phyloP scores from a whole-genome alignment of 805 yeast genomes.

The Cyberlindnera subsufficiens region DNA sequence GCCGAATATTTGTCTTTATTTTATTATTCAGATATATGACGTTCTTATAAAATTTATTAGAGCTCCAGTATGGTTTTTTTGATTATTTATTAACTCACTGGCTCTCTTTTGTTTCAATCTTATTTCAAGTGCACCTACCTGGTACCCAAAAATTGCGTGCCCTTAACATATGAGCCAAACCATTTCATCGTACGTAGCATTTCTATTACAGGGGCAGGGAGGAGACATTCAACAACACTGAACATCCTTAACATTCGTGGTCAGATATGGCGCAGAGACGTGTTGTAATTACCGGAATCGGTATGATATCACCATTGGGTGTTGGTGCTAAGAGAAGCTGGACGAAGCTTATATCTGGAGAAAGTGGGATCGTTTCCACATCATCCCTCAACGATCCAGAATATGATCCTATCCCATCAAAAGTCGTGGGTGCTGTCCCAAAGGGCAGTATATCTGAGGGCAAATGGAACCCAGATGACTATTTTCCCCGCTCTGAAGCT shows the following conservation, averaged over 20 bases:
- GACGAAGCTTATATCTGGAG: conserved; percentile 42
- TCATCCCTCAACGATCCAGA: conserved; percentile 22
- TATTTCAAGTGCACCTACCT: too few species aligned
- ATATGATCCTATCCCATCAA: conserved; percentile 52
- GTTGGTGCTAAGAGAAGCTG: conserved; percentile 53
- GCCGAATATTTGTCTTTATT: too few species aligned
- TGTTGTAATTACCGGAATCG: conserved; percentile 91
- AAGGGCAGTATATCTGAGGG: conserved; percentile 35
- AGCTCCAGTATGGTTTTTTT: too few species aligned
- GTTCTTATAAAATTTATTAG: too few species aligned
- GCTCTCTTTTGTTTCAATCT: too few species aligned
- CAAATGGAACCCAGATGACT: conserved; percentile 47
- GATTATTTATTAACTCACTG: too few species aligned
- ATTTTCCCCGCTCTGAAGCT: conserved; percentile 33
- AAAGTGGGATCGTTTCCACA: conserved; percentile 59
- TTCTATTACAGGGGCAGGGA: background rate
- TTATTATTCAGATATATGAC: too few species aligned
- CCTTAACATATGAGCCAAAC: too few species aligned
- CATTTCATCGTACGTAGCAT: background rate
- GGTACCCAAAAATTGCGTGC: too few species aligned
- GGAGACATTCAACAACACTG: too few species aligned
- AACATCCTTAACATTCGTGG: too few species aligned
- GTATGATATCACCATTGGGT: conserved; percentile 83
- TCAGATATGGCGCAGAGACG: conserved; percentile 27
- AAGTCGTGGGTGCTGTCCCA: conserved; percentile 75